Conservation (phyloP, 2,329 filamentous ascomycete genomes). For the Stylonectria norvegica region DNA sequence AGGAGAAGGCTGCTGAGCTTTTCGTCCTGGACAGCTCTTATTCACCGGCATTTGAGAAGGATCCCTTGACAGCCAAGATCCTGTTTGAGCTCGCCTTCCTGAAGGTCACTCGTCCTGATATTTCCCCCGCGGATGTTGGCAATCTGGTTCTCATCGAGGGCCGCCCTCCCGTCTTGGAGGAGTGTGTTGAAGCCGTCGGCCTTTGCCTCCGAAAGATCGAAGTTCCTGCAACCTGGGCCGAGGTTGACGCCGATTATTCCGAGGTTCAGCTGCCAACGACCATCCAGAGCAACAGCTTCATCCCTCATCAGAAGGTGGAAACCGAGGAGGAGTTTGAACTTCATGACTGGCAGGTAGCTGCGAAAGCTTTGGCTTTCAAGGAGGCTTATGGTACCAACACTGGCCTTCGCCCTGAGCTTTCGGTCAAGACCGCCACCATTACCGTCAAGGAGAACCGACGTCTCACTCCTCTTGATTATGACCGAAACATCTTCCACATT, state of each 20-base stretch:
- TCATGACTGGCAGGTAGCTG: slow-evolving; percentile 76
- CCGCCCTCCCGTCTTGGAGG: slow-evolving; percentile 46
- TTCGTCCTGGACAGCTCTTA: slow-evolving; percentile 71
- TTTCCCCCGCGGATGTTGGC: slow-evolving; percentile 58
- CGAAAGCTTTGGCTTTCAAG: slow-evolving; percentile 88
- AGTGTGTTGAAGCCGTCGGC: slow-evolving; percentile 65
- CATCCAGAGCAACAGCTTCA: slow-evolving; percentile 78
- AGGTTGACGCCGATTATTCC: slow-evolving; percentile 53
- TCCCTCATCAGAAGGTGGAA: slow-evolving; percentile 73
- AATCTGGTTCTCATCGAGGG: slow-evolving; percentile 63
- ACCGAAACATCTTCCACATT: slow-evolving; percentile 99
- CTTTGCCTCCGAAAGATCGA: slow-evolving; percentile 70
- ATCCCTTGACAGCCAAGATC: slow-evolving; percentile 60
- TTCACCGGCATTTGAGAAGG: slow-evolving; percentile 65
- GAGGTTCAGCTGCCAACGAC: slow-evolving; percentile 55
- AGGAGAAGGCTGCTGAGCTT: slow-evolving; percentile 66
- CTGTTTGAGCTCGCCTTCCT: slow-evolving; percentile 82
- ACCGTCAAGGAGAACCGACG: slow-evolving; percentile 94
- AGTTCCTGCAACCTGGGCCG: slow-evolving; percentile 76
- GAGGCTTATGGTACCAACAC: slow-evolving; percentile 79
- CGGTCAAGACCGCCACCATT: slow-evolving; percentile 81
- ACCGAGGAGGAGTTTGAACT: slow-evolving; percentile 62
- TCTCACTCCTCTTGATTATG: slow-evolving; percentile 81
- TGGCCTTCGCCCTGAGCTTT: slow-evolving; percentile 77
- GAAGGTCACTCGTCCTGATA: slow-evolving; percentile 66